Evolutionary conservation across 2,329 filamentous ascomycete species (phyloP), one percentile per base, ranked within the genome.

Genomic region (Pseudogymnoascus sp.): DNA sequence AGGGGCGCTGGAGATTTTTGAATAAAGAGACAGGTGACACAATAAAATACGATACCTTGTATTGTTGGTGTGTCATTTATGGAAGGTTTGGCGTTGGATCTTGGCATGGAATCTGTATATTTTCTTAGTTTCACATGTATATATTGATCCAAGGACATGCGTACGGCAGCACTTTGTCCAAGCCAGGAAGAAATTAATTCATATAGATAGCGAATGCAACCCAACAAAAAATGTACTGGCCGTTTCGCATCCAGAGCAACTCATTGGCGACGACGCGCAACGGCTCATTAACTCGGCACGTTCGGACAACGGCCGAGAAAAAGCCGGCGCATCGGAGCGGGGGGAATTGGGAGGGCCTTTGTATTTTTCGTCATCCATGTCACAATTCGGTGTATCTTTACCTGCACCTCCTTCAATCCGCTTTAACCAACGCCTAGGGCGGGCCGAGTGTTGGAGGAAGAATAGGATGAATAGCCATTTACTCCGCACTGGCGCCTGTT

Each of bases 1-100:
- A 76, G 81, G 66, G 84, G 84, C 4, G 77, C 75, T 12, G 83
- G 83, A 1, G 82, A 81, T 0, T 86, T 85, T 19, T 56, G 26
- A 33, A 19, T 12, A 56, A 33, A 12, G 28, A 56, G 28, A 56
- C n/a, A 56, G 50, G 26, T 33, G 50, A 6, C 26, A 56, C 16
- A 5, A 4, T 33, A n/a, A 19, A 12, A 56, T 56, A 16, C 46
- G 26, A 53, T n/a, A 16, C n/a, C 3, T 31, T 4, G 24, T 12
- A 1, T 12, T 33, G n/a, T 53, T 53, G 46, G 26, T 11, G n/a
- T 53, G n/a, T 31, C 46, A 19, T 53, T 31, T 53, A 4, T 10
- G 46, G 46, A 19, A 53, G 46, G 8, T n/a, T 53, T 53, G 26
- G 26, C 26, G 26, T 16, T 19, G 26, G 26, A 53, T 31, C 46